Percentiles rank a stretch among this genome's conserved stretches.
Evolutionary conservation across 192 early-diverging fungal genomes (phyloP).

Genomic region (Coemansia sp.): DNA sequence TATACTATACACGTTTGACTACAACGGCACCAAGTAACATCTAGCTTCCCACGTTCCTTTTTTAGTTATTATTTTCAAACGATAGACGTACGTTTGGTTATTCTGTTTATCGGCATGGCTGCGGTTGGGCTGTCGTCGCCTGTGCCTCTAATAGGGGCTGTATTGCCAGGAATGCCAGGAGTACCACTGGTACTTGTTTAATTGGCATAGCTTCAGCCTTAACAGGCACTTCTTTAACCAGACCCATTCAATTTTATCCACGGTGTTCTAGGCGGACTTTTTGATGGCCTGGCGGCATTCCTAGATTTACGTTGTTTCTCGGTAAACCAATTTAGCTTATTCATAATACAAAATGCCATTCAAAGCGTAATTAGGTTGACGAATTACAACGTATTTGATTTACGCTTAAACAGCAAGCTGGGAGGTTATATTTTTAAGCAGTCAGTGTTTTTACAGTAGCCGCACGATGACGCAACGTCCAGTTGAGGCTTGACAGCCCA

Average conservation of each 20-base stretch:
- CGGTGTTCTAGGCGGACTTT: constrained; percentile 1
- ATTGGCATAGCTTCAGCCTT: background rate
- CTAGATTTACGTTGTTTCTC: constrained; percentile 8
- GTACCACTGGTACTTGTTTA: background rate
- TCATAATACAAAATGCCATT: too few species aligned
- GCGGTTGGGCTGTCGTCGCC: constrained; percentile 19
- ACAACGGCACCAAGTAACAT: too few species aligned
- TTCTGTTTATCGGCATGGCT: constrained; percentile 23
- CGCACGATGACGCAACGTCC: too few species aligned
- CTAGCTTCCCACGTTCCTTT: background rate
- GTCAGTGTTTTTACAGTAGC: too few species aligned
- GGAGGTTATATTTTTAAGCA: too few species aligned
- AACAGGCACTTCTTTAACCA: constrained; percentile 1
- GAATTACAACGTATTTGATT: too few species aligned
- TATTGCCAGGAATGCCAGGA: background rate
- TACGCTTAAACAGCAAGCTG: too few species aligned
- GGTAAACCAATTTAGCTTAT: background rate
- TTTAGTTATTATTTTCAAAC: background rate
- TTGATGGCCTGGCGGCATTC: constrained; percentile 10
- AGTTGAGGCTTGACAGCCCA: too few species aligned
- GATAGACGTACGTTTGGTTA: constrained; percentile 29
- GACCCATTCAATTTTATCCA: background rate
- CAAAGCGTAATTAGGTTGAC: too few species aligned
- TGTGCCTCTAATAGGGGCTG: constrained; percentile 4
- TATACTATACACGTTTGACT: background rate